Evolutionary conservation across 257 asterid genomes (phyloP).

Genomic region (Fraxinus excelsior): DNA sequence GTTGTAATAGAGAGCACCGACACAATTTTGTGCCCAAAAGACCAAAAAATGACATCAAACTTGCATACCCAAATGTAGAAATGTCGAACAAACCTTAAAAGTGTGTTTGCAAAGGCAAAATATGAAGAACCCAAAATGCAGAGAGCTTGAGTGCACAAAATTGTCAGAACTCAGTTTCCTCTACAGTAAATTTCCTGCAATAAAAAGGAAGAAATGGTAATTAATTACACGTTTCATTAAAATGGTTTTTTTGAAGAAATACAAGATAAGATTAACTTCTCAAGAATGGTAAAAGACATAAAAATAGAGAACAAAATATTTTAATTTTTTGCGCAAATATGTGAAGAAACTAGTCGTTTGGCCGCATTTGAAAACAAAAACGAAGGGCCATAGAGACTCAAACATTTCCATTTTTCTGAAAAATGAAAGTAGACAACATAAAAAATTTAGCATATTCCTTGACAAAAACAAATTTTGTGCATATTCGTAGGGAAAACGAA

Average conservation of each 20-base stretch:
- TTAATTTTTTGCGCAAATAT: neutral
- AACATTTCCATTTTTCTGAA: conserved; percentile 24
- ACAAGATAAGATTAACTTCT: conserved; percentile 16
- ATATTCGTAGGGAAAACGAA: conserved; percentile 3
- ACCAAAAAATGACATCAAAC: neutral
- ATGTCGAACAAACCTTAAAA: conserved; percentile 29
- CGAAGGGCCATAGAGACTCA: conserved; percentile 12
- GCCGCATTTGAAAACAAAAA: conserved; percentile 12
- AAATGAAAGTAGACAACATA: conserved; percentile 10
- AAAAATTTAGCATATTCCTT: neutral
- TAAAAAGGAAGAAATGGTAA: conserved; percentile 20
- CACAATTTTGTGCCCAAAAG: conserved; percentile 26
- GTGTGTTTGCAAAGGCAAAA: neutral
- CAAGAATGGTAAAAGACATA: conserved; percentile 1
- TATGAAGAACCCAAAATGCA: conserved; percentile 24
- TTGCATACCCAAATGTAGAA: conserved; percentile 7
- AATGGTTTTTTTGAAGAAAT: neutral
- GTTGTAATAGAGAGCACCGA: conserved; percentile 34
- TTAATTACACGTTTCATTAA: conserved; percentile 1
- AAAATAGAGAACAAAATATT: neutral
- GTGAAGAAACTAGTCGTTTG: conserved; percentile 11
- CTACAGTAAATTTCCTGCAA: conserved; percentile 14
- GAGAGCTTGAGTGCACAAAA: conserved; percentile 17
- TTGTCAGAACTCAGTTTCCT: neutral
- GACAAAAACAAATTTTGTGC: neutral